Base-by-base conservation (phyloP, 139 green algal species). In the Trebouxia sp. region DNA sequence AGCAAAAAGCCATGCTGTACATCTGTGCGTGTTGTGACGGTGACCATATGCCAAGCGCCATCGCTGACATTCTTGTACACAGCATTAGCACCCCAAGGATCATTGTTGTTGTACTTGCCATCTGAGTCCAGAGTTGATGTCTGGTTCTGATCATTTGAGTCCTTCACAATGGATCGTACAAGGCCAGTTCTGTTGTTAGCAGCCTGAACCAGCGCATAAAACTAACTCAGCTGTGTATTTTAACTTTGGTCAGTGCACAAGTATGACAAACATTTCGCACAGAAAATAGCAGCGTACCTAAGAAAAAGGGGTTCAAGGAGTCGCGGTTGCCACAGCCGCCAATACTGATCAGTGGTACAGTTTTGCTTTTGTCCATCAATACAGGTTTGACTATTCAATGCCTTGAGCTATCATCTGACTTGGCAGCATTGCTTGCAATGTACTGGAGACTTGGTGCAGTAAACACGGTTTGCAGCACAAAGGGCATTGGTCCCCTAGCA, bases 91-190 rank as follows among this genome's bases (percentile, higher is more conserved):
- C 24, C 38, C 22, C 12, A 32, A 15, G 47, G 11, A 24, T 2
- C 43, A 26, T 74, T 74, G 26, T 74, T 26, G 11, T 56, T 53
- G 48, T 47, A 43, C 0, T 55, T 32, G 35, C 85, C 88, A 77
- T 89, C 86, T 1, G 83, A 88, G 83, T 94, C 85, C 62, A 94
- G 30, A 37, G 78, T 90, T 12, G 84, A 77, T 17, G 69, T 80
- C 15, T 1, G 30, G 69, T 86, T 69, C 6, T 15, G 10, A 65
- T 94, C 90, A 30, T 82, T 81, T 39, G 47, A 77, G 79, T 92
- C 91, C 35, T 91, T 88, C 20, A 92, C 87, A 22, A 88, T 65
- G 7, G 80, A 74, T 9, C 91, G 78, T 30, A 87, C 69, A 1
- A 92, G 17, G 26, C 90, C 91, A 39, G 76, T 79, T 14, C 84